Evolutionary conservation across 164 flowering plant species (phyloP), one percentile per base, ranked within the genome.

Genomic region (Vitis amurensis): DNA sequence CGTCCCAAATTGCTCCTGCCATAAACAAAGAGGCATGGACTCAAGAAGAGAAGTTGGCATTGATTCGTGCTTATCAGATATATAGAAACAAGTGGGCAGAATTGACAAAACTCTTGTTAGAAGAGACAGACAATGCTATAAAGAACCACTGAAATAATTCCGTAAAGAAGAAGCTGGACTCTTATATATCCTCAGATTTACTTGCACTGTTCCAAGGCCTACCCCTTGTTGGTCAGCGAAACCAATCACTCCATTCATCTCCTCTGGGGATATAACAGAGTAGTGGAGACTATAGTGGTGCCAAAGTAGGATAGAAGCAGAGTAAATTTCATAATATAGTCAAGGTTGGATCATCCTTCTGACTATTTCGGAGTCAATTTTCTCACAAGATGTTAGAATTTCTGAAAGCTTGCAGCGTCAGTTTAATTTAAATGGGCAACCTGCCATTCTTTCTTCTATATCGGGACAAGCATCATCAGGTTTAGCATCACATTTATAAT

Each of bases 111-210:
- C 87, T 85, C 73, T 86, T 96, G 80, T 81, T 94, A 96, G 99
- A 19, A 19, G 19, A 19, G 93, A 81, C 98, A 64, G 99, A 96
- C 87, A 96, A 96, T 89, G 84, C 98, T 14, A 96, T 96, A 70
- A 96, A 96, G 82, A 96, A 96, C 76, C 99, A 96, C 62, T 96
- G 99, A 98, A 88, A 95, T 81, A 90, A 93, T 79, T 95, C 99
- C 51, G 97, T 95, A 15, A 93, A 90, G 74, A 95, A 93, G 89
- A 95, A 91, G 80, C 47, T 93, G 76, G 97, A 88, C 59, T 83
- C 91, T 15, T 95, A 90, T 78, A 61, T 85, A 77, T 87, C 91
- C 12, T 90, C 99, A 37, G 98, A 96, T 56, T 78, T 90, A 60
- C 85, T 93, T 62, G 78, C 86, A 47, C 93, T 91, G 79, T 83